Conservation (phyloP, 495 filamentous ascomycete species). For the Elasticomyces elasticus region DNA sequence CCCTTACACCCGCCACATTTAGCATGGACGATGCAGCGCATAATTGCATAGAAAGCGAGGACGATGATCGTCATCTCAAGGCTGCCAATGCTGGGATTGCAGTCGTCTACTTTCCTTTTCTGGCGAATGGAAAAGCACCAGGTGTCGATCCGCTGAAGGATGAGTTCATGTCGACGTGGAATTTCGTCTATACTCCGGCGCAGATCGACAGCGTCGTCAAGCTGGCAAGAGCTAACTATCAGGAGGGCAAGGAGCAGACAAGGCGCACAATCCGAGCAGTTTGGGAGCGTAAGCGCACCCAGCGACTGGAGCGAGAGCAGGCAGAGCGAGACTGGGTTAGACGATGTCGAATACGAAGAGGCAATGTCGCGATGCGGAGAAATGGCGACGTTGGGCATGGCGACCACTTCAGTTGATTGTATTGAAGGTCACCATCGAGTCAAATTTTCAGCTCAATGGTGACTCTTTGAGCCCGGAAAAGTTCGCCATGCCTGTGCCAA, state of each 20-base stretch:
- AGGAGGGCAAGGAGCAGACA: conserved; percentile 65
- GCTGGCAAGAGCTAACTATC: conserved; percentile 78
- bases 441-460: too few species aligned
- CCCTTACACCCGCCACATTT: too few species aligned
- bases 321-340: conserved; percentile 36
- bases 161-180: conserved; percentile 92
- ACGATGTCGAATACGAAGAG: conserved; percentile 25
- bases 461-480: too few species aligned
- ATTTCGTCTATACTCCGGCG: conserved; percentile 56
- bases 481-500: too few species aligned
- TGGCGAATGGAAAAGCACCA: conserved; percentile 67
- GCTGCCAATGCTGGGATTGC: conserved; percentile 73
- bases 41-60: neutral
- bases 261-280: conserved; percentile 74
- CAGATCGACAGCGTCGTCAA: conserved; percentile 60
- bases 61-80: conserved; percentile 40
- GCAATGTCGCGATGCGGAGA: neutral
- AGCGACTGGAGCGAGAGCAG: conserved; percentile 50
- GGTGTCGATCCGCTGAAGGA: conserved; percentile 69
- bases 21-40: conserved; percentile 1
- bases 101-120: conserved; percentile 81
- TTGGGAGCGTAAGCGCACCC: conserved; percentile 77
- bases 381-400: neutral
- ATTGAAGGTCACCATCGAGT: too few species aligned
- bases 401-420: conserved; percentile 2